Evolutionary conservation across 257 asterid species (phyloP).

Genomic region (Plantago elongata): DNA sequence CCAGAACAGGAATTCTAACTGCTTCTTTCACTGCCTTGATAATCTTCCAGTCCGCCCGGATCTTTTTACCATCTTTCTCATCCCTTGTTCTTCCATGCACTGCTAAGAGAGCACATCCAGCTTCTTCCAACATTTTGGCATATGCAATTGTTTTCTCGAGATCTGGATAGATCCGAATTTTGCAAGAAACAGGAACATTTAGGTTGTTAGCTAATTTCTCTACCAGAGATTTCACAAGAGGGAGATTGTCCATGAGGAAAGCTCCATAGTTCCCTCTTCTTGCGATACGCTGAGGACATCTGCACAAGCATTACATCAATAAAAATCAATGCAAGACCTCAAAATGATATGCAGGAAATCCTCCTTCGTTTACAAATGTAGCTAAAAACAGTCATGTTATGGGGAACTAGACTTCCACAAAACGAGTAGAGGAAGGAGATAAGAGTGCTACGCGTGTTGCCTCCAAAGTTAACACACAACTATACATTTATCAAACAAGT

Average conservation of each 20-base stretch:
- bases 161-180: constrained; percentile 78
- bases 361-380: too few species aligned
- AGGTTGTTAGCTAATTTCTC: constrained; percentile 70
- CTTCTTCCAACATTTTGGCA: constrained; percentile 93
- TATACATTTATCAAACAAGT: too few species aligned
- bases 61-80: constrained; percentile 81
- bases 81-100: constrained; percentile 97
- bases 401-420: too few species aligned
- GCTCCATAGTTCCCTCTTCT: constrained; percentile 91
- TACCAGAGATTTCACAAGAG: constrained; percentile 77
- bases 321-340: background rate
- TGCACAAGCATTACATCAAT: constrained; percentile 18
- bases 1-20: constrained; percentile 84
- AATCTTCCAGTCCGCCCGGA: constrained; percentile 81
- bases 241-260: constrained; percentile 95
- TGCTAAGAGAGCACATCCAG: constrained; percentile 90
- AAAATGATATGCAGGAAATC: too few species aligned
- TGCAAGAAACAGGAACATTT: constrained; percentile 80
- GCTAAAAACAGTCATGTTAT: too few species aligned
- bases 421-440: too few species aligned
- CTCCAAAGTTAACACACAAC: too few species aligned
- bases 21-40: constrained; percentile 82
- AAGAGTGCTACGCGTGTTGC: too few species aligned
- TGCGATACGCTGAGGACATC: constrained; percentile 97
- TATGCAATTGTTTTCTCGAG: constrained; percentile 71